Evolutionary conservation across 1,139 yeast species (phyloP), one percentile per base, ranked within the genome.

Genomic region (Yamadazyma atlantica): DNA sequence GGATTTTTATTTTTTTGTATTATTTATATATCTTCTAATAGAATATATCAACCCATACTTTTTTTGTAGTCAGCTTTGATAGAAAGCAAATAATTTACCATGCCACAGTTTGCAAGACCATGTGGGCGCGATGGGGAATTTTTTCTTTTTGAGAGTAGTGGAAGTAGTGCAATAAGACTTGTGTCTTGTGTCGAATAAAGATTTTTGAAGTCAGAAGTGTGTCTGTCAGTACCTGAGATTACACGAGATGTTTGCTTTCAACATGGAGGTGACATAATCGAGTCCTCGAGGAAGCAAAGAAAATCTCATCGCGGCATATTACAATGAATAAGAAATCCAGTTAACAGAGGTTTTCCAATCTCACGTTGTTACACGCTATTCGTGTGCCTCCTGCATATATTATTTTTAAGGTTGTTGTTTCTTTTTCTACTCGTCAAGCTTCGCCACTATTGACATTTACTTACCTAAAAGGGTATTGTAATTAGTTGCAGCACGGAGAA

Each of bases 1-100:
- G 30, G 30, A 14, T 28, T 28, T 28, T 28, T 28, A 28, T 28
- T 28, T n/a, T n/a, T 28, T 28, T 28, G 30, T 28, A 28, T 28
- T 28, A 28, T 28, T 28, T 28, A 28, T 28, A 28, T 26, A 26
- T 28, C 16, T 28, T 28, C 16, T 28, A 28, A 28, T 28, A 28
- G 30, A 28, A 28, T 28, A 28, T 28, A 28, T 28, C 30, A 14
- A 4, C 19, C 19, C 9, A 9, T 19, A 19, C 22, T 19, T 6
- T 19, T 19, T 6, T 19, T 19, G 22, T 19, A 19, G 22, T 19
- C n/a, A n/a, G n/a, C n/a, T n/a, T n/a, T n/a, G n/a, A n/a, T n/a
- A n/a, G n/a, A n/a, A n/a, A n/a, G n/a, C n/a, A n/a, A n/a, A n/a
- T n/a, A n/a, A n/a, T n/a, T n/a, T n/a, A n/a, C n/a, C n/a, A n/a